Evolutionary conservation across 2,329 filamentous ascomycete genomes (phyloP).

Genomic region (Fusarium dlaminii): DNA sequence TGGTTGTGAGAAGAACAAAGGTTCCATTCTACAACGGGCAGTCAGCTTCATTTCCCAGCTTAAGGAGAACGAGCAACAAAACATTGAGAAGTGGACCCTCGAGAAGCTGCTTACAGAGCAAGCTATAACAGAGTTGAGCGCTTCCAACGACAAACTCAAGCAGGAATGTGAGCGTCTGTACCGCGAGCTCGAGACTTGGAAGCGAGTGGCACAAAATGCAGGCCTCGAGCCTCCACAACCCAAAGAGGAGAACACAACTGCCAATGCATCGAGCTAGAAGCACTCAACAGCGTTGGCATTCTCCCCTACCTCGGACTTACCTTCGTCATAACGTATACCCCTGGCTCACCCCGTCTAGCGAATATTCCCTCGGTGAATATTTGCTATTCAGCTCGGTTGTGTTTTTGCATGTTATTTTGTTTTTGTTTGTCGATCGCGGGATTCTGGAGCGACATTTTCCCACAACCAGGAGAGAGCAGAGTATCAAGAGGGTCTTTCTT

Average conservation of each 20-base stretch:
- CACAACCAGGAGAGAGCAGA: slow-evolving; percentile 5
- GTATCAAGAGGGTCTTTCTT: slow-evolving; percentile 9
- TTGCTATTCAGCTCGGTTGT: slow-evolving; percentile 13
- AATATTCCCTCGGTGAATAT: neutral
- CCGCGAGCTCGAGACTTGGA: slow-evolving; percentile 82
- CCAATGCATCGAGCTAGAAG: slow-evolving; percentile 44
- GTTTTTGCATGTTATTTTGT: slow-evolving; percentile 14
- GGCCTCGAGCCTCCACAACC: slow-evolving; percentile 59
- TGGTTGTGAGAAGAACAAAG: slow-evolving; percentile 98
- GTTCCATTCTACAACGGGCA: slow-evolving; percentile 91
- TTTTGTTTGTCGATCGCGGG: neutral
- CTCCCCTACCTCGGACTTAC: neutral
- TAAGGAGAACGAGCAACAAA: slow-evolving; percentile 92
- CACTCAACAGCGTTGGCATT: slow-evolving; percentile 25
- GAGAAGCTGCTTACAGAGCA: slow-evolving; percentile 92
- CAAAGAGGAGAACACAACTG: slow-evolving; percentile 47
- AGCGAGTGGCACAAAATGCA: slow-evolving; percentile 71
- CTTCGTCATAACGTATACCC: slow-evolving; percentile 40
- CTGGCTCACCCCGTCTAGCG: slow-evolving; percentile 21
- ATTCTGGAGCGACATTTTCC: slow-evolving; percentile 12
- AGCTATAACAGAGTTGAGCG: slow-evolving; percentile 86
- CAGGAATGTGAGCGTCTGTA: slow-evolving; percentile 80
- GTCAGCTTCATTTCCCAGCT: slow-evolving; percentile 95
- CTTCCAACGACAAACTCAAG: slow-evolving; percentile 88
- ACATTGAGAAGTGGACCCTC: slow-evolving; percentile 92